Evolutionary conservation across 441 rosid genomes (phyloP).

Genomic region (Rhodomyrtus psidioides): DNA sequence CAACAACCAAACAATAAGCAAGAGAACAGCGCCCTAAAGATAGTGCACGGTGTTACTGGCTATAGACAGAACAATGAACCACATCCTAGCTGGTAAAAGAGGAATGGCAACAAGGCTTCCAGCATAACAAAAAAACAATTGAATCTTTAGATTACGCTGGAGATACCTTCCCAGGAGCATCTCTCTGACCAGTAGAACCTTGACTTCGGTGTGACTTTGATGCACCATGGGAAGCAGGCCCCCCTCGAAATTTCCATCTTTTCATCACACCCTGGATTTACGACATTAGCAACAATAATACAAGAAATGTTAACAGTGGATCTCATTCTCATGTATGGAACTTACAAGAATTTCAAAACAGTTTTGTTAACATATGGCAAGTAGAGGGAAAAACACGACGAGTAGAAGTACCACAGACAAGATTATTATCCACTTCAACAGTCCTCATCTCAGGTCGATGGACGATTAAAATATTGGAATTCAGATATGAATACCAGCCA

Average conservation of each 20-base stretch:
- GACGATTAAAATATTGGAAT: not conserved
- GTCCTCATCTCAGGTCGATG: not conserved
- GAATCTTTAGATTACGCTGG: no score
- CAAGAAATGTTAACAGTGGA: not conserved
- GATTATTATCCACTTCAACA: not conserved
- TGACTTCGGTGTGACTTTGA: slow-evolving; percentile 68
- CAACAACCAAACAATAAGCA: not conserved
- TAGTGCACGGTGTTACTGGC: not conserved
- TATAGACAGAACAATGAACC: not conserved
- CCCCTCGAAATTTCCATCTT: slow-evolving; percentile 52
- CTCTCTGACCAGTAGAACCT: slow-evolving; percentile 99
- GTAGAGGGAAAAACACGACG: not conserved
- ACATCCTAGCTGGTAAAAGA: not conserved
- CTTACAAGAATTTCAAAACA: not conserved
- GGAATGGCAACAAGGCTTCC: not conserved
- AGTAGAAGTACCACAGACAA: not conserved
- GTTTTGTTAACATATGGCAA: not conserved
- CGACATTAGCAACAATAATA: not conserved
- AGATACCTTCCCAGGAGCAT: slow-evolving; percentile 87
- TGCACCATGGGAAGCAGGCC: slow-evolving; percentile 79
- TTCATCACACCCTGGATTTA: slow-evolving; percentile 79
- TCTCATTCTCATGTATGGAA: not conserved
- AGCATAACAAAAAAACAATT: not conserved
- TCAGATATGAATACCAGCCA: not conserved
- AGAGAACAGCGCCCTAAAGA: not conserved